A percentile compares a stretch with the other conserved stretches of the same genome.
These are phyloP conservation scores for Polyrhizophydium stewartii DNA, from an alignment of 371 early-diverging fungal genomes.

Conservation along the genomic window DNA sequence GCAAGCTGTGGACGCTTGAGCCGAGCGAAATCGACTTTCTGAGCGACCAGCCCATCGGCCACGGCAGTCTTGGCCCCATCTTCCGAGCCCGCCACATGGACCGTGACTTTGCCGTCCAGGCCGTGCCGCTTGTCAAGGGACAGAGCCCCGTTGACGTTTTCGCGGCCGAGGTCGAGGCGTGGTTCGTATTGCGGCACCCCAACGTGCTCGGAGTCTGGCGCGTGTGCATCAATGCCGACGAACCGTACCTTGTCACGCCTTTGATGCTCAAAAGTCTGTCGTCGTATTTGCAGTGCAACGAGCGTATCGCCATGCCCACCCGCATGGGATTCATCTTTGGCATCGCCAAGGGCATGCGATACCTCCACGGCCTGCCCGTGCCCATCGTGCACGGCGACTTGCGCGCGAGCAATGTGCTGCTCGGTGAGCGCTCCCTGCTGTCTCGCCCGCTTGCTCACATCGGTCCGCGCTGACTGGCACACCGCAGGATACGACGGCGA, in stretches of 20 bases:
- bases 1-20: not conserved
- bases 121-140: not conserved
- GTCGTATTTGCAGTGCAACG: not conserved
- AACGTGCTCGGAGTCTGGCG: conserved; percentile 1
- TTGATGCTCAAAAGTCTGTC: not conserved
- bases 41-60: not conserved
- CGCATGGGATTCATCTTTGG: not conserved
- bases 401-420: not conserved
- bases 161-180: not conserved
- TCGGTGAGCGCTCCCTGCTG: not conserved
- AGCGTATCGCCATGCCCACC: not conserved
- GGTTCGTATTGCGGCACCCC: conserved; percentile 1
- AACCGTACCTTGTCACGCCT: not conserved
- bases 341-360: not conserved
- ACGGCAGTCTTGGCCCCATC: not conserved
- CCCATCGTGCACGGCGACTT: conserved; percentile 3
- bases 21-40: not conserved
- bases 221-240: not conserved
- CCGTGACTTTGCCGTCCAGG: not conserved
- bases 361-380: not conserved
- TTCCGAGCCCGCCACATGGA: not conserved
- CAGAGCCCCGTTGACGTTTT: not conserved
- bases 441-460: not conserved
- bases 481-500: not conserved
- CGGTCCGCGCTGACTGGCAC: not conserved